Percentiles rank a stretch among this genome's conserved stretches.
phyloP scores from a whole-genome alignment of 495 filamentous ascomycete genomes.

The Aspergillus sclerotiicarbonarius region DNA sequence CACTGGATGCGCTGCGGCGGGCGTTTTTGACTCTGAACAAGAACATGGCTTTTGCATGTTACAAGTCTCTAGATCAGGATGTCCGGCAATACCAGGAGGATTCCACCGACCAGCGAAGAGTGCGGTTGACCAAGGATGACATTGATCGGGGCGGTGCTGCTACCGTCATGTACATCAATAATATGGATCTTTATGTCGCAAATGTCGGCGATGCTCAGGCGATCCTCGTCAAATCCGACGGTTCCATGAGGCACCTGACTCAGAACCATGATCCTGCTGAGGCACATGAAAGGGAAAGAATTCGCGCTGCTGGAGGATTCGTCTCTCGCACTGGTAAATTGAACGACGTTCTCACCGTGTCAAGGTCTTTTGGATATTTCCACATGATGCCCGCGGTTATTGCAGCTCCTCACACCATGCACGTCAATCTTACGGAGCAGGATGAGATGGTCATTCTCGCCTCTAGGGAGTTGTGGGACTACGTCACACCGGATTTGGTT shows the following conservation, averaged over 20 bases:
- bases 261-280: constrained; percentile 91
- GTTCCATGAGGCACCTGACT: constrained; percentile 74
- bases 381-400: constrained; percentile 90
- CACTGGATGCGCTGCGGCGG: constrained; percentile 78
- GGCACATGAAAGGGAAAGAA: constrained; percentile 75
- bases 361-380: constrained; percentile 91
- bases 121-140: constrained; percentile 77
- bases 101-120: constrained; percentile 59
- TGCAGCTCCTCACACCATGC: constrained; percentile 80
- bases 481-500: constrained; percentile 78
- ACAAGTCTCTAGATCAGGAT: constrained; percentile 68
- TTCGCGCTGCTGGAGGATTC: constrained; percentile 91
- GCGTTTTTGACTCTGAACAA: constrained; percentile 91
- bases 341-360: constrained; percentile 88
- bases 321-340: constrained; percentile 92
- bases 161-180: constrained; percentile 84
- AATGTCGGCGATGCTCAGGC: constrained; percentile 96
- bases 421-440: constrained; percentile 76
- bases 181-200: constrained; percentile 87
- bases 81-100: constrained; percentile 63
- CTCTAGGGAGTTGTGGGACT: constrained; percentile 92
- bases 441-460: constrained; percentile 94
- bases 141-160: constrained; percentile 86
- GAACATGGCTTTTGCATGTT: constrained; percentile 85
- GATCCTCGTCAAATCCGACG: constrained; percentile 86